Conservation (phyloP, 2,329 filamentous ascomycete species). For the Hypoxylon sp. region DNA sequence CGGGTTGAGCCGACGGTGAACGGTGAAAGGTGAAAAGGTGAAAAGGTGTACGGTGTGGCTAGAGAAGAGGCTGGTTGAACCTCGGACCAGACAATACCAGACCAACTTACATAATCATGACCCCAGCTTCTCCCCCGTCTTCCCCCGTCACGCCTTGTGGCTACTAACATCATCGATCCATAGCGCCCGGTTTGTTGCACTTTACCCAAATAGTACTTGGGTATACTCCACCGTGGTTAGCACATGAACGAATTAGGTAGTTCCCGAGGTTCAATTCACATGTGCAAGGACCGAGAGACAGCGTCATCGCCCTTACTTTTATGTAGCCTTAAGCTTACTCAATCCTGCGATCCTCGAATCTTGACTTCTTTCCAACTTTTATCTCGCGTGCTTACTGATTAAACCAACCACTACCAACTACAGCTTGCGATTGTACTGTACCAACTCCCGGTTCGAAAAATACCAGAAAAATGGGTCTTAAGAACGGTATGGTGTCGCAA, state of each 20-base stretch:
- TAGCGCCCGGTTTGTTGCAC: slow-evolving; percentile 8
- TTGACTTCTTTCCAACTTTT: slow-evolving; percentile 23
- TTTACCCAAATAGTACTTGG: slow-evolving; percentile 31
- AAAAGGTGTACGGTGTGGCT: slow-evolving; percentile 10
- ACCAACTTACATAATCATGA: neutral
- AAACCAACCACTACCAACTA: slow-evolving; percentile 10
- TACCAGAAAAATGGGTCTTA: slow-evolving; percentile 75
- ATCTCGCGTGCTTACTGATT: slow-evolving; percentile 16
- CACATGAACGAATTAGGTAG: slow-evolving; percentile 47
- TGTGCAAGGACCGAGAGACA: slow-evolving; percentile 44
- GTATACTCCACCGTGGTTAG: slow-evolving; percentile 11
- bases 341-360: slow-evolving; percentile 35
- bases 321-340: slow-evolving; percentile 40
- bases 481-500: slow-evolving; percentile 70
- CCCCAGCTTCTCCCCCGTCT: neutral
- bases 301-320: slow-evolving; percentile 48
- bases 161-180: neutral
- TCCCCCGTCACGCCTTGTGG: neutral
- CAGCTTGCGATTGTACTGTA: slow-evolving; percentile 23
- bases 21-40: neutral
- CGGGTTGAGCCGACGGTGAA: no score
- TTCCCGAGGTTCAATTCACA: slow-evolving; percentile 55
- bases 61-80: slow-evolving; percentile 1
- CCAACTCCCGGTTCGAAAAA: slow-evolving; percentile 23
- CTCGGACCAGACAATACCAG: neutral